phyloP scores from a whole-genome alignment of 495 filamentous ascomycete species.

The Diplogelasinospora grovesii region DNA sequence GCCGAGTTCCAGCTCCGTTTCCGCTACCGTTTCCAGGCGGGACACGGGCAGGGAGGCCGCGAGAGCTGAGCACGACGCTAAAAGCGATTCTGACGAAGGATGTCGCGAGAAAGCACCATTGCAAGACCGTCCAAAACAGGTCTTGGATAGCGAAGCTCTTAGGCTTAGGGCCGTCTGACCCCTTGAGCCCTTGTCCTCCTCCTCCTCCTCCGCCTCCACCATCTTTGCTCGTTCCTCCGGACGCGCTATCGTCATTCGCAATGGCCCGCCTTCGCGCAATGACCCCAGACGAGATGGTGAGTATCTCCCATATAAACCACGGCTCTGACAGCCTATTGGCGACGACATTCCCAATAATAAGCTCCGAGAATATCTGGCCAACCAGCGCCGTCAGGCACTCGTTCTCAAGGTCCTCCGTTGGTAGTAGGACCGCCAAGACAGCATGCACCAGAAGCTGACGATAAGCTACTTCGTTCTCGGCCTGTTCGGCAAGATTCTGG shows the following conservation, averaged over 20 bases:
- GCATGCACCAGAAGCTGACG: constrained; percentile 74
- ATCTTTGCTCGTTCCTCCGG: constrained; percentile 6
- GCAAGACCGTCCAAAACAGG: constrained; percentile 63
- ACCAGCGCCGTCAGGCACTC: constrained; percentile 73
- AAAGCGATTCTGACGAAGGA: constrained; percentile 58
- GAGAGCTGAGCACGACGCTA: constrained; percentile 39
- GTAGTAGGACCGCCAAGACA: constrained; percentile 72
- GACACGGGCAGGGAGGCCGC: constrained; percentile 44
- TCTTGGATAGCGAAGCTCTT: constrained; percentile 28
- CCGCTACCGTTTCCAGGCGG: constrained; percentile 10
- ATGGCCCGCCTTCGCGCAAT: constrained; percentile 10
- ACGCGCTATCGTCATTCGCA: constrained; percentile 7
- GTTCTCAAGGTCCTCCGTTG: constrained; percentile 88
- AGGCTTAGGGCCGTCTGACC: constrained; percentile 4
- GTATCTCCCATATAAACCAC: constrained; percentile 76
- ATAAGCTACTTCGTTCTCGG: constrained; percentile 70
- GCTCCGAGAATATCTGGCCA: constrained; percentile 75
- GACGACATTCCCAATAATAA: constrained; percentile 73
- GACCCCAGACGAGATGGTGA: constrained; percentile 48
- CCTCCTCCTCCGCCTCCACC: constrained; percentile 1
- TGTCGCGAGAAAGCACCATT: constrained; percentile 60
- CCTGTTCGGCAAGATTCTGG: constrained; percentile 50
- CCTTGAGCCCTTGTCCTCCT: too few species aligned
- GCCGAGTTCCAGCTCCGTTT: too few species aligned
- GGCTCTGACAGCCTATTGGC: constrained; percentile 73